Percentiles rank a stretch among this genome's conserved stretches.
Conservation (phyloP, 2,329 filamentous ascomycete genomes). For the Xylaria arbuscula region DNA sequence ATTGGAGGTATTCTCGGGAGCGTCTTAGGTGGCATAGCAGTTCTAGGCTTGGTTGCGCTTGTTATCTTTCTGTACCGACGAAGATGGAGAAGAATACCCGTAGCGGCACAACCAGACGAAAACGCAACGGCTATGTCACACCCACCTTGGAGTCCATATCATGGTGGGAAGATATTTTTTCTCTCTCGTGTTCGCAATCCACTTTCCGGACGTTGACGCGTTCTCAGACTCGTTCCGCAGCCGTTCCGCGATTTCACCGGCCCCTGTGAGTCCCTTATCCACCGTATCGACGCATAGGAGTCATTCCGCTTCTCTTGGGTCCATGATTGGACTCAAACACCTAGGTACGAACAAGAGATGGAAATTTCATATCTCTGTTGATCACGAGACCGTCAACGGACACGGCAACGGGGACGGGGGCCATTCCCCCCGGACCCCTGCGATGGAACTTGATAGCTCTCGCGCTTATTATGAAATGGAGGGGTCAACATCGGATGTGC, state of each 20-base stretch:
- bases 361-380: not conserved
- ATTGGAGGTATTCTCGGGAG: slow-evolving; percentile 36
- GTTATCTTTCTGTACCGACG: slow-evolving; percentile 32
- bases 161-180: slow-evolving; percentile 24
- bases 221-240: slow-evolving; percentile 30
- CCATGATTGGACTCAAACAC: slow-evolving; percentile 26
- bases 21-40: slow-evolving; percentile 28
- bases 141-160: slow-evolving; percentile 37
- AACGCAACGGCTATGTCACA: slow-evolving; percentile 9
- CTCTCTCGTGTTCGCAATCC: not conserved
- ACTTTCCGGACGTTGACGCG: slow-evolving; percentile 2
- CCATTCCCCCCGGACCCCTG: not conserved
- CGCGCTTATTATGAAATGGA: slow-evolving; percentile 30
- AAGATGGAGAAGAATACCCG: slow-evolving; percentile 15
- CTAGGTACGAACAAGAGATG: slow-evolving; percentile 7
- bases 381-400: not conserved
- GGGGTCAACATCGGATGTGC: slow-evolving; percentile 20
- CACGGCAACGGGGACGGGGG: slow-evolving; percentile 1
- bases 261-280: slow-evolving; percentile 15
- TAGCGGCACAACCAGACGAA: not conserved
- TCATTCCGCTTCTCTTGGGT: slow-evolving; percentile 26
- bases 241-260: slow-evolving; percentile 6
- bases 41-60: slow-evolving; percentile 27
- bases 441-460: slow-evolving; percentile 32
- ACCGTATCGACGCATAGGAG: slow-evolving; percentile 7